These are phyloP conservation scores for Cardiospermum halicacabum DNA, from an alignment of 345 rosid genomes.

Conservation along the genomic window DNA sequence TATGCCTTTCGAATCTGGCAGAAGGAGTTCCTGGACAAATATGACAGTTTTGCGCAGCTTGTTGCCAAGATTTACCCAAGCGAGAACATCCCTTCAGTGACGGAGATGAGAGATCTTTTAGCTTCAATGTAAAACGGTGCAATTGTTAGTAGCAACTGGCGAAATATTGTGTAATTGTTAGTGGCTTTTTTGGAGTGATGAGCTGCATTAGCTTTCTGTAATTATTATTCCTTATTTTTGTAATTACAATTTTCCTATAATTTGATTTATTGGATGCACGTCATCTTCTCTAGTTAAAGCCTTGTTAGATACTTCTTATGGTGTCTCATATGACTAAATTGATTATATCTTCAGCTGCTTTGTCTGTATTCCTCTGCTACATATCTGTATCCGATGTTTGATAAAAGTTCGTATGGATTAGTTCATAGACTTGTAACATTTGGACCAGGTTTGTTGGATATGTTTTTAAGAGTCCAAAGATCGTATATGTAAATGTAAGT, in stretches of 20 bases:
- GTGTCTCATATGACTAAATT: not conserved
- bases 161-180: constrained; percentile 9
- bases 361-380: no score
- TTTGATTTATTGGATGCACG: constrained; percentile 15
- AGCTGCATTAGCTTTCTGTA: constrained; percentile 19
- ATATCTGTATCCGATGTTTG: not conserved
- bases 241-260: constrained; percentile 3
- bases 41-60: constrained; percentile 83
- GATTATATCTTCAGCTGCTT: not conserved
- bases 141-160: not conserved
- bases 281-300: not conserved
- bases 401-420: no score
- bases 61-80: constrained; percentile 84
- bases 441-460: no score
- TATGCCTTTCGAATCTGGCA: constrained; percentile 28
- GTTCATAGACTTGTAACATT: no score
- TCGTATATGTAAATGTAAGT: no score
- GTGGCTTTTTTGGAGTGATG: constrained; percentile 8
- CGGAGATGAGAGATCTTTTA: constrained; percentile 76
- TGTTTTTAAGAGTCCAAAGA: no score
- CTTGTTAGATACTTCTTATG: not conserved
- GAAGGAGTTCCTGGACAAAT: constrained; percentile 95
- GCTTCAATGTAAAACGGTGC: constrained; percentile 63
- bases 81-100: constrained; percentile 64
- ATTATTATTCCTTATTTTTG: constrained; percentile 10